These are phyloP conservation scores for Termitomyces sp. DNA, from an alignment of 1,284 basidiomycete genomes.

Conservation along the genomic window DNA sequence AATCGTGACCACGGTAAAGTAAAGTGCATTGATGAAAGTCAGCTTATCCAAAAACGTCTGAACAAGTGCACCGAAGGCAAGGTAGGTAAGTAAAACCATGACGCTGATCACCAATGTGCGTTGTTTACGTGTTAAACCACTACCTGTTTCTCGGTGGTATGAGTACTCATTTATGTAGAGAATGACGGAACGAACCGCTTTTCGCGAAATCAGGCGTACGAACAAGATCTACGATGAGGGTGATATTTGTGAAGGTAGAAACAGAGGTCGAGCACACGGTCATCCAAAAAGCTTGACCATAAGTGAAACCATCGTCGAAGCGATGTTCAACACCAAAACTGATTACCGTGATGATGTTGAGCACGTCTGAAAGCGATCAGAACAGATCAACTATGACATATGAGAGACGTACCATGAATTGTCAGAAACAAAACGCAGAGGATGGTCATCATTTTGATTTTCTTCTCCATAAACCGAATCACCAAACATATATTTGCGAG, in stretches of 20 bases:
- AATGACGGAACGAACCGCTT: slow-evolving; percentile 45
- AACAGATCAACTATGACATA: background rate
- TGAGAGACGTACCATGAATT: slow-evolving; percentile 50
- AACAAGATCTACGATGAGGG: slow-evolving; percentile 60
- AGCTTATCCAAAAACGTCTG: slow-evolving; percentile 57
- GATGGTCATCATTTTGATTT: slow-evolving; percentile 58
- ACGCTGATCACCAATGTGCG: slow-evolving; percentile 74
- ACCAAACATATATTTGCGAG: slow-evolving; percentile 70
- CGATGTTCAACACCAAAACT: slow-evolving; percentile 64
- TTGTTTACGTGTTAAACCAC: slow-evolving; percentile 78
- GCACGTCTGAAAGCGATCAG: slow-evolving; percentile 47
- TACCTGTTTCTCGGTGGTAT: slow-evolving; percentile 38
- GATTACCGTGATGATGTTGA: slow-evolving; percentile 62
- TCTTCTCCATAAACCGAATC: slow-evolving; percentile 66
- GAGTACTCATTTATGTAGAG: background rate
- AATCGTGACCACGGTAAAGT: slow-evolving; percentile 67
- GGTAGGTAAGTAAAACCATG: slow-evolving; percentile 68
- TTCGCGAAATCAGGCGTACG: slow-evolving; percentile 60
- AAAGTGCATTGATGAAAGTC: slow-evolving; percentile 64
- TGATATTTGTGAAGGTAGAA: slow-evolving; percentile 65
- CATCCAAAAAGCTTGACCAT: slow-evolving; percentile 76
- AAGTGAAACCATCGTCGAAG: slow-evolving; percentile 67
- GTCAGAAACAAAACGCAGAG: slow-evolving; percentile 60
- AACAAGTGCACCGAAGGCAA: slow-evolving; percentile 63
- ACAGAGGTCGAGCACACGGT: slow-evolving; percentile 72